Evolutionary conservation across 2,329 filamentous ascomycete genomes (phyloP).

Genomic region (Orbilia quercus): DNA sequence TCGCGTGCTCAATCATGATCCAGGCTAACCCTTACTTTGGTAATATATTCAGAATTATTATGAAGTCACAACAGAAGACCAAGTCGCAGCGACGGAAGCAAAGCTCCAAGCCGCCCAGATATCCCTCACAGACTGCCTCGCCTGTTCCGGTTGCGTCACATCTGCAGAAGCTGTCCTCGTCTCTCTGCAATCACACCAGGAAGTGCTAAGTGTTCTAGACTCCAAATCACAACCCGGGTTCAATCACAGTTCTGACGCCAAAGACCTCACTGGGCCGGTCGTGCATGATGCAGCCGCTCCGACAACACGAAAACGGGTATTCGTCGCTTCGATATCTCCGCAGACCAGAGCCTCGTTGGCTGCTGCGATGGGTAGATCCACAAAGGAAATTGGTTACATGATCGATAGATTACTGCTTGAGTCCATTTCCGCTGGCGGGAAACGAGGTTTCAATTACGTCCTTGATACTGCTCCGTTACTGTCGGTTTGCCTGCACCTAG

Average conservation of each 20-base stretch:
- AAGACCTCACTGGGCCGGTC: slow-evolving; percentile 65
- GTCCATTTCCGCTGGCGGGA: slow-evolving; percentile 76
- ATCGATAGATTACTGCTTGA: slow-evolving; percentile 76
- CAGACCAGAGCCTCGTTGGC: slow-evolving; percentile 90
- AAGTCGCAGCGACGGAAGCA: slow-evolving; percentile 67
- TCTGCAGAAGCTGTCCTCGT: slow-evolving; percentile 98
- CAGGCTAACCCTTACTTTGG: slow-evolving; percentile 37
- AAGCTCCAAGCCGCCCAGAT: slow-evolving; percentile 82
- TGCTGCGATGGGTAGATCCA: slow-evolving; percentile 80
- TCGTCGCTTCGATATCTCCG: slow-evolving; percentile 91
- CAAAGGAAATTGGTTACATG: slow-evolving; percentile 81
- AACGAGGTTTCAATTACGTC: slow-evolving; percentile 85
- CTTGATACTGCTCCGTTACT: slow-evolving; percentile 87
- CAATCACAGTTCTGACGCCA: slow-evolving; percentile 65
- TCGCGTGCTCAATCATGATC: background rate
- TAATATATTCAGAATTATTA: slow-evolving; percentile 68
- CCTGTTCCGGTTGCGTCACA: slow-evolving; percentile 96
- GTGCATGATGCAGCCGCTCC: slow-evolving; percentile 67
- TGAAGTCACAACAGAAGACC: slow-evolving; percentile 94
- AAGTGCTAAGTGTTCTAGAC: slow-evolving; percentile 80
- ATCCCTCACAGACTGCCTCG: slow-evolving; percentile 94
- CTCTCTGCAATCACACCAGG: slow-evolving; percentile 89
- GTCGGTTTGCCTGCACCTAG: slow-evolving; percentile 83
- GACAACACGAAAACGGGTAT: slow-evolving; percentile 67
- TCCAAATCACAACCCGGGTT: slow-evolving; percentile 15